Evolutionary conservation across 805 yeast species (phyloP).

Genomic region (Wickerhamomyces hampshirensis): DNA sequence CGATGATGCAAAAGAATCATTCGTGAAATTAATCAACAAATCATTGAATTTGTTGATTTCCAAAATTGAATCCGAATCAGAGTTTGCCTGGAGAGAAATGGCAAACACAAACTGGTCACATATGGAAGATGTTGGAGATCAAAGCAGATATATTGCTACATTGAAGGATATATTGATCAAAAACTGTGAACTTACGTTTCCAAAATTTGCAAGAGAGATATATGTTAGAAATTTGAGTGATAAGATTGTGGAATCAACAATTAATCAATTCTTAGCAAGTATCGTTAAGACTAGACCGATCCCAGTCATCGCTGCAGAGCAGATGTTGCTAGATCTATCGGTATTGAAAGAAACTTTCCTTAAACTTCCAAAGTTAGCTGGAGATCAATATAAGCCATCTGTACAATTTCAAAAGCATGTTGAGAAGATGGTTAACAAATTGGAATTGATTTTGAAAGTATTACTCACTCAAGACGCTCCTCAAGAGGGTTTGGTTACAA

Average conservation of each 20-base stretch:
- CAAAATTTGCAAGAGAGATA: slow-evolving; percentile 59
- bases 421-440: slow-evolving; percentile 32
- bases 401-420: slow-evolving; percentile 38
- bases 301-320: slow-evolving; percentile 72
- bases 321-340: slow-evolving; percentile 68
- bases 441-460: slow-evolving; percentile 67
- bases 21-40: slow-evolving; percentile 51
- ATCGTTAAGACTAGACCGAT: slow-evolving; percentile 62
- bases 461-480: slow-evolving; percentile 63
- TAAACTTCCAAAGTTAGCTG: slow-evolving; percentile 17
- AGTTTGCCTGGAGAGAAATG: slow-evolving; percentile 81
- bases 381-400: slow-evolving; percentile 16
- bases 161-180: slow-evolving; percentile 43
- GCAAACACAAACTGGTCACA: slow-evolving; percentile 69
- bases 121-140: slow-evolving; percentile 60
- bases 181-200: slow-evolving; percentile 44
- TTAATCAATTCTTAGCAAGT: slow-evolving; percentile 50
- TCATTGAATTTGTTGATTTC: slow-evolving; percentile 51
- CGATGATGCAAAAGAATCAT: slow-evolving; percentile 50
- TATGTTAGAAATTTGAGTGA: slow-evolving; percentile 74
- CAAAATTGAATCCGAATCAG: slow-evolving; percentile 57
- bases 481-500: slow-evolving; percentile 54
- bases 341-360: slow-evolving; percentile 51
- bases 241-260: slow-evolving; percentile 61
- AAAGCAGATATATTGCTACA: slow-evolving; percentile 65